Evolutionary conservation across 495 filamentous ascomycete species (phyloP), one percentile per base, ranked within the genome.

Genomic region (Penicillium pulvis): DNA sequence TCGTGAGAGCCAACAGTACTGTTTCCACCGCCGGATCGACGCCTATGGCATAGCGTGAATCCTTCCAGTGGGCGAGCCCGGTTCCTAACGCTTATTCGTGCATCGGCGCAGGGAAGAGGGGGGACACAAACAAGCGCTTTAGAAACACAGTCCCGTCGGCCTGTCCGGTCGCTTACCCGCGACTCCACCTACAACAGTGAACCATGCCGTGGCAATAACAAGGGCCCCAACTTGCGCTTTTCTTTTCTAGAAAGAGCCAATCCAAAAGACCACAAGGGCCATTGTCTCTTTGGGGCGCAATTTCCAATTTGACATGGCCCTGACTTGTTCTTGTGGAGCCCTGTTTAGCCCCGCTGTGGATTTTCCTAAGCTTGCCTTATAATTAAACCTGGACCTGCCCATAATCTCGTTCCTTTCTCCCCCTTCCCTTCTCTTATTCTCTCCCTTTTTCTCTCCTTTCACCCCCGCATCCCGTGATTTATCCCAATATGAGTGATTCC

Each of bases 401-500:
- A 36, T 41, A 17, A 4, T n/a, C 4, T 41, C 16, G 1, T 39
- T 39, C 14, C 4, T 14, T 39, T 19, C 35, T 47, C 31, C 48
- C 45, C 43, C 51, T 51, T 23, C 46, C 39, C 46, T 30, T 46
- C 31, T 39, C 39, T 35, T 53, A 12, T 26, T 16, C 41, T 33
- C n/a, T 36, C 31, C 33, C 33, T 56, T 53, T 56, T 53, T 24
- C 14, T 41, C 16, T 8, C 3, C 33, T 36, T 9, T 36, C 10
- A 12, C 33, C 10, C 33, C 33, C 39, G 6, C 16, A 41, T 41
- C 16, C 39, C 16, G 10, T 14, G 33, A 11, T 36, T 28, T 7
- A 36, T 11, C 1, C 9, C 9, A 36, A 16, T 10, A 75, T 76
- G 73, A 24, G 56, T 26, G 53, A 60, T 12, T 56, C 56, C 33